Evolutionary conservation across 208 protist species (phyloP), one percentile per base, ranked within the genome.

Genomic region (Leishmania braziliensis): DNA sequence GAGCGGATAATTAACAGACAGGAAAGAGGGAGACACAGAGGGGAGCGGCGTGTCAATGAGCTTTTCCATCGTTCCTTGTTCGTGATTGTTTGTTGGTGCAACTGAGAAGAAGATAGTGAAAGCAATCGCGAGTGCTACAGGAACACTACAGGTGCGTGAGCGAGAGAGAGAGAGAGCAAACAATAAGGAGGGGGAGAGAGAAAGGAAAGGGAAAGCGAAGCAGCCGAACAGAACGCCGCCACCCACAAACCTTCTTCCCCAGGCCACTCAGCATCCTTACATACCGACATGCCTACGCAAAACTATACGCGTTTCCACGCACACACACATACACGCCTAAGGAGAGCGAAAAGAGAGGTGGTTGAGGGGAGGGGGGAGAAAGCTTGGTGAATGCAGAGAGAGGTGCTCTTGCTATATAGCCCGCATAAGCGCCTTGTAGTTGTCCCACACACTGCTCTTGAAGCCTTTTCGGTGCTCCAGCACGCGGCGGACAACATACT

Each of bases 401-500:
- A 62, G 29, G 29, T 14, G 29, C 23, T 36, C 4, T 29, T 12
- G 36, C 63, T 79, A 79, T 60, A 73, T 71, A 5, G 71, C 43
- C 58, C 18, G 70, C 36, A 68, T 65, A 20, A 62, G 82, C 4
- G 70, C n/a, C 36, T 79, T 80, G 33, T 83, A 84, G 72, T 71
- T 82, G 36, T 53, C 74, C 74, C 79, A 87, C 75, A 70, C 72
- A 68, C 58, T 72, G 72, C 77, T 63, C 82, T 88, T 90, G 16
- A 85, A 84, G 23, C 74, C 78, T 62, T 87, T 89, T 16, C 92
- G 89, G 56, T 90, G 90, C 54, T 84, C 75, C 23, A 95, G 77
- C 23, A 95, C 88, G 8, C 81, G 80, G 10, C 86, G 89, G 29
- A 93, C 85, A 58, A 94, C 78, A 65, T 91, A 91, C 71, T 92